Evolutionary conservation across 495 filamentous ascomycete genomes (phyloP), one percentile per base, ranked within the genome.

Genomic region (Podospora pseudoanserina): DNA sequence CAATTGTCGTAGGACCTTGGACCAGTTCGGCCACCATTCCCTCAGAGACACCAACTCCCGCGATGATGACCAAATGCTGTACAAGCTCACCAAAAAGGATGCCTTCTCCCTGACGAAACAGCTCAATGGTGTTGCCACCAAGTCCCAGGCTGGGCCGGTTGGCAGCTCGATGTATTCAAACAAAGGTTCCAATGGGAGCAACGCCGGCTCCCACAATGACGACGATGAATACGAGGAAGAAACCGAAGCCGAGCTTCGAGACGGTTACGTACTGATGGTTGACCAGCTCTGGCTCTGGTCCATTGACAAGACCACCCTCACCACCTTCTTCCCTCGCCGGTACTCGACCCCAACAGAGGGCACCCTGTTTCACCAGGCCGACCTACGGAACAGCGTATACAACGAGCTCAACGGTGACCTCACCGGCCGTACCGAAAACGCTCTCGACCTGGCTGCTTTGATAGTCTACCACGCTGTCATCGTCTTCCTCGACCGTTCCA

Each of bases 271-370:
- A 18, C 78, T 90, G 15, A 90, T 90, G 88, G 87, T 91, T 7
- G 88, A 90, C 68, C 87, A 90, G 67, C 78, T 91, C 4, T 90
- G 88, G 89, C 74, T 90, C 0, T 91, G 87, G 87, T 85, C 88
- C 16, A 83, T 89, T 5, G 83, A 89, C 66, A 79, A 80, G 27
- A 86, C 71, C 6, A 87, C 84, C 2, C 70, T 89, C 39, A 77
- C 84, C 9, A 88, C 87, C 0, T 89, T 88, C 73, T 89, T 89
- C 67, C 84, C 87, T 0, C 80, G 79, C 66, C 77, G 81, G 63
- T 79, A 85, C 64, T 81, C 81, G 16, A 74, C 76, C 28, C 77
- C 80, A 0, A 77, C 68, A 1, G 86, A 88, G 65, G 87, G 83
- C 0, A 86, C 85, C 16, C 70, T 88, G 0, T 89, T 86, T 66